Evolutionary conservation across 108 stramenopile genomes (phyloP).

Genomic region (Aurantiochytrium sp.): DNA sequence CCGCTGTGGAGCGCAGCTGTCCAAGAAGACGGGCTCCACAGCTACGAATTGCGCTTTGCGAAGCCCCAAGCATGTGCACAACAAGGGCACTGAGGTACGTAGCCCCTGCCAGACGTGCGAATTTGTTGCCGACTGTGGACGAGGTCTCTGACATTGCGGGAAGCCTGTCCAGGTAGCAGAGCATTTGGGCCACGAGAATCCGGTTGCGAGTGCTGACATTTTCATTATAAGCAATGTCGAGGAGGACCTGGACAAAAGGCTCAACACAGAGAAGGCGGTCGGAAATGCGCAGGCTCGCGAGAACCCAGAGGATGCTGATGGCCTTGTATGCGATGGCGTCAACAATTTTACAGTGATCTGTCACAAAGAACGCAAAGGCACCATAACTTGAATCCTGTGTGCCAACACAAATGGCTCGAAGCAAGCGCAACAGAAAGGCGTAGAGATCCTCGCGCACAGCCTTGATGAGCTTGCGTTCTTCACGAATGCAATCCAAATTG

Average conservation of each 20-base stretch:
- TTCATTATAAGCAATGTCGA: not conserved
- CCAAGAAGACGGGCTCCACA: not conserved
- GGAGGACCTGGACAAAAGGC: not conserved
- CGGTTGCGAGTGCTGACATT: not conserved
- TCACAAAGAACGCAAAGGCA: not conserved
- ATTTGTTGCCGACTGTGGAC: not conserved
- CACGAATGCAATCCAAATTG: not conserved
- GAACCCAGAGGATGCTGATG: not conserved
- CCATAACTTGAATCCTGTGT: not conserved
- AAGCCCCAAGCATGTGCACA: not conserved
- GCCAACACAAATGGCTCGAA: not conserved
- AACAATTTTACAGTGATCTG: not conserved
- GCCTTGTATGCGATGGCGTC: conserved; percentile 10
- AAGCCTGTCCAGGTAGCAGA: not conserved
- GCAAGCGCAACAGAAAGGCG: not conserved
- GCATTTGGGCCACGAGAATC: not conserved
- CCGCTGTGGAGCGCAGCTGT: not conserved
- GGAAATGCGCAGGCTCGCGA: conserved; percentile 5
- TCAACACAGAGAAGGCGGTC: not conserved
- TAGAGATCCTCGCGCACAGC: not conserved
- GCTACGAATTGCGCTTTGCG: not conserved
- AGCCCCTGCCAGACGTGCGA: not conserved
- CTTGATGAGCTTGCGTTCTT: not conserved
- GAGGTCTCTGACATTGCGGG: not conserved
- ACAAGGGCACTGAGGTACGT: not conserved